phyloP scores from a whole-genome alignment of 345 rosid species.

The Salix purpurea region DNA sequence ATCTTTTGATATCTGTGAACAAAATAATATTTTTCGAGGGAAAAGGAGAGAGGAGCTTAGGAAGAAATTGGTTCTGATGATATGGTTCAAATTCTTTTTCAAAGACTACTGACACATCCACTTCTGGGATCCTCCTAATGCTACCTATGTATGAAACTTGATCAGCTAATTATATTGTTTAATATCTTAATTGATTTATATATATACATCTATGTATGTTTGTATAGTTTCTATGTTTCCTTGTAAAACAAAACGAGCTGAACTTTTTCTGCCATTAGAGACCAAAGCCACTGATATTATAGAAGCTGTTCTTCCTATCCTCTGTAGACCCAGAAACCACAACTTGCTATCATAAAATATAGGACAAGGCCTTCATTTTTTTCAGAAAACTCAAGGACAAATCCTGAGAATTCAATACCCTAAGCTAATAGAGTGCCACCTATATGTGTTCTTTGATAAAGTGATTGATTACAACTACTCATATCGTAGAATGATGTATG shows the following conservation, averaged over 20 bases:
- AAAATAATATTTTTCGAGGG: not conserved
- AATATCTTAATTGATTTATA: not conserved
- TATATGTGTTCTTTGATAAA: not conserved
- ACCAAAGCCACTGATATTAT: not conserved
- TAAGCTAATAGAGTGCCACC: not conserved
- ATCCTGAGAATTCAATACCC: not conserved
- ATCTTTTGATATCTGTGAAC: conserved; percentile 1
- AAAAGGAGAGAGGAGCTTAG: not conserved
- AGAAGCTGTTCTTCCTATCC: not conserved
- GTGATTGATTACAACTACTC: not conserved
- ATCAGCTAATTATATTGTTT: too few relatives aligned
- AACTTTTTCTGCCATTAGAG: not conserved
- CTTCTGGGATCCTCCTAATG: not conserved
- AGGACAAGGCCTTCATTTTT: not conserved
- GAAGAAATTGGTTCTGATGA: not conserved
- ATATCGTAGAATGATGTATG: not conserved
- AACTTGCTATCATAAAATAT: conserved; percentile 8
- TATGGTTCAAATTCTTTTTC: too few relatives aligned
- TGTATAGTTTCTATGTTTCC: not conserved
- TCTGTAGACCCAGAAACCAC: not conserved
- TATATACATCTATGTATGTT: too few relatives aligned
- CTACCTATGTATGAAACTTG: not conserved
- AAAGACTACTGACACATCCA: not conserved
- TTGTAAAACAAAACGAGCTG: not conserved
- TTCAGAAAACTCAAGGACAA: not conserved